Conservation (phyloP, 2,329 filamentous ascomycete genomes). For the Colletotrichum sp. region DNA sequence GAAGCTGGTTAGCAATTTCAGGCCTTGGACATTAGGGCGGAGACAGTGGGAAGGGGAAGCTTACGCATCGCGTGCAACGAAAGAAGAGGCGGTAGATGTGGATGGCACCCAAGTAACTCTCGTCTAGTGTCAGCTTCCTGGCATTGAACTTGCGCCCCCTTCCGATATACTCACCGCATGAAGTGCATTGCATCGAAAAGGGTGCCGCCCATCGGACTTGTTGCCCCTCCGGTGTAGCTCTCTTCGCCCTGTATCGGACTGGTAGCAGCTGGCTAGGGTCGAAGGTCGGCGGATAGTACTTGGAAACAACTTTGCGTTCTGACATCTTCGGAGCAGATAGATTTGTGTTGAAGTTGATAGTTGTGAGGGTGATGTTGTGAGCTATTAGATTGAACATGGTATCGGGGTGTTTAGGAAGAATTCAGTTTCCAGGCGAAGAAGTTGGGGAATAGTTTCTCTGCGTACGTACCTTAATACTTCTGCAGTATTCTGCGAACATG, state of each 20-base stretch:
- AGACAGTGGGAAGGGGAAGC: too few species aligned
- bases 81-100: background rate
- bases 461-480: background rate
- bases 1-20: background rate
- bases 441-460: background rate
- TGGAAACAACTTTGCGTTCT: background rate
- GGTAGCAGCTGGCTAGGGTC: background rate
- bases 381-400: background rate
- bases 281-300: background rate
- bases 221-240: background rate
- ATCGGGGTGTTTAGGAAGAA: background rate
- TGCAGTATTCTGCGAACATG: background rate
- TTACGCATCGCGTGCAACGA: background rate
- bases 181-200: background rate
- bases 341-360: background rate
- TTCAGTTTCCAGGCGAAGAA: background rate
- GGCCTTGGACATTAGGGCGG: background rate
- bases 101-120: background rate
- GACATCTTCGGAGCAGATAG: background rate
- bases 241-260: background rate
- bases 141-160: background rate
- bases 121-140: background rate
- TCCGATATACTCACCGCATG: background rate
- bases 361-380: background rate
- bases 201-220: background rate